Percentiles rank a stretch among this genome's conserved stretches.
phyloP scores from a whole-genome alignment of 1,284 basidiomycete genomes.

The Ganoderma lucidum region DNA sequence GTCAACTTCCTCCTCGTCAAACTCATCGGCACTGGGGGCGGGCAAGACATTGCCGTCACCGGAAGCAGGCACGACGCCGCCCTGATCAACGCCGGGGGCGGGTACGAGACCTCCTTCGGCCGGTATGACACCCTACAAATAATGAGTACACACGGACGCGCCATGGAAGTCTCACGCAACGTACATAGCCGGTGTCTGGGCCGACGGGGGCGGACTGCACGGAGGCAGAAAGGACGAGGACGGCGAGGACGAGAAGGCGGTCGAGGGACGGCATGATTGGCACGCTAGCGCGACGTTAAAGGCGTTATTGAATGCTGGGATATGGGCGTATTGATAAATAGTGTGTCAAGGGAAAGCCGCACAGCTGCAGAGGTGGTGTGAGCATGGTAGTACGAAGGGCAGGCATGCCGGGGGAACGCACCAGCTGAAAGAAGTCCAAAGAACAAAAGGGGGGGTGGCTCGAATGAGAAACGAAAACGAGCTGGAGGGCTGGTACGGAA shows the following conservation, averaged over 20 bases:
- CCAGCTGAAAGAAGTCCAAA: slow-evolving; percentile 2
- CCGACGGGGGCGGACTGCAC: neutral
- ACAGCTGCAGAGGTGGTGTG: neutral
- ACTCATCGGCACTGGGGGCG: neutral
- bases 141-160: neutral
- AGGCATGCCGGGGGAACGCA: neutral
- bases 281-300: neutral
- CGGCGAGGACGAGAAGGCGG: neutral
- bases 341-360: slow-evolving; percentile 1
- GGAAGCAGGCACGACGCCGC: neutral
- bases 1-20: neutral
- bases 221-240: neutral
- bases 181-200: neutral
- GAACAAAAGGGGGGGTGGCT: neutral
- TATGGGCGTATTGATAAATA: neutral
- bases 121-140: neutral
- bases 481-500: neutral
- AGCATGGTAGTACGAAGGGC: neutral
- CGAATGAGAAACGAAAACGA: neutral
- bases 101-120: neutral
- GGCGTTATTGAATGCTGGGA: neutral
- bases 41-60: neutral
- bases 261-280: neutral
- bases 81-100: neutral
- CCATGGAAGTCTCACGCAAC: neutral